A percentile compares a stretch with the other conserved stretches of the same genome.
These are phyloP conservation scores for Lipomyces kockii DNA, from an alignment of 805 yeast species.

Conservation along the genomic window DNA sequence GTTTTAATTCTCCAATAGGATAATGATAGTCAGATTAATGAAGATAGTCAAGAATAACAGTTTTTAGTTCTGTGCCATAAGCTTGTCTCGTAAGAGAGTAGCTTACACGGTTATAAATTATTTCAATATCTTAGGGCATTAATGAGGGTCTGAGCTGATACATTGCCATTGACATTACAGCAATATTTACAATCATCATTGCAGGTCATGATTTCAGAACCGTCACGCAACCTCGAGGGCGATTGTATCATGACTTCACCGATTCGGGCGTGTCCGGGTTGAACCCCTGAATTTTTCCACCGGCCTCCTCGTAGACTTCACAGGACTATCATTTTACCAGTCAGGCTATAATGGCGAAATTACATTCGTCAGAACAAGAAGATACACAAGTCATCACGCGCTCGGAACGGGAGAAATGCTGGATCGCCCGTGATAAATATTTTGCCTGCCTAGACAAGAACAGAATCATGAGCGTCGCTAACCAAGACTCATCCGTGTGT, in stretches of 20 bases:
- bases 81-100: too few species aligned
- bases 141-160: too few species aligned
- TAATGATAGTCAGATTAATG: too few species aligned
- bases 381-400: slow-evolving; percentile 9
- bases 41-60: too few species aligned
- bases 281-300: neutral
- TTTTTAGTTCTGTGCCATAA: too few species aligned
- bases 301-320: neutral
- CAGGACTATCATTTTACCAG: neutral
- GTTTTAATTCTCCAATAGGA: too few species aligned
- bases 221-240: neutral
- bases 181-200: too few species aligned
- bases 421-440: slow-evolving; percentile 85
- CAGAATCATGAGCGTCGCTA: slow-evolving; percentile 50
- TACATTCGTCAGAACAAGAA: neutral
- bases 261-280: too few species aligned
- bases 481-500: slow-evolving; percentile 3
- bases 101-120: too few species aligned
- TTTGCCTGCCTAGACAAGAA: slow-evolving; percentile 75
- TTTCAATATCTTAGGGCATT: too few species aligned
- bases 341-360: neutral
- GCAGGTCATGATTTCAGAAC: too few species aligned
- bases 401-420: slow-evolving; percentile 55
- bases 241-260: neutral
- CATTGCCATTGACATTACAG: too few species aligned